Conservation (phyloP, 192 early-diverging fungal species). For the Spizellomyces punctatus region DNA sequence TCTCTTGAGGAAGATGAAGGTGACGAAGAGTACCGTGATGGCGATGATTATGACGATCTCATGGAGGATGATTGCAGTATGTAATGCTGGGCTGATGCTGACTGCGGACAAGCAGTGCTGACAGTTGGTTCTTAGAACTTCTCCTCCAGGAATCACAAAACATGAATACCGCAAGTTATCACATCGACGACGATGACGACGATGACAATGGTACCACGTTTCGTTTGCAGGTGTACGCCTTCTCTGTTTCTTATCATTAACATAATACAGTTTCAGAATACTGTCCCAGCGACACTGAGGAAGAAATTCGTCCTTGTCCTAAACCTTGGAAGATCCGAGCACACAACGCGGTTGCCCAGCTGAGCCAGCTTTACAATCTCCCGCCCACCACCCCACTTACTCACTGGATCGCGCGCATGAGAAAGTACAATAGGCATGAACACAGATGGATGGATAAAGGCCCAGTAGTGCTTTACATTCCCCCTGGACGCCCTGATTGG, state of each 20-base stretch:
- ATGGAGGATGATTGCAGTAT: too few relatives aligned
- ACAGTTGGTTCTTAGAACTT: background rate
- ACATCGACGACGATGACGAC: background rate
- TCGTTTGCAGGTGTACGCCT: background rate
- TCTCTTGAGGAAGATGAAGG: background rate
- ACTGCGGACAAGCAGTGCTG: too few relatives aligned
- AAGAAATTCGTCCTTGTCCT: background rate
- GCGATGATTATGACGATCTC: background rate
- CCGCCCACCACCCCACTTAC: background rate
- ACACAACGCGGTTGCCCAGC: background rate
- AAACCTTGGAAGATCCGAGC: background rate
- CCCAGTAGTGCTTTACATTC: background rate
- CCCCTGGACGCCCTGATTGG: background rate
- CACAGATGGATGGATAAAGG: constrained; percentile 3
- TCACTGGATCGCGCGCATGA: background rate
- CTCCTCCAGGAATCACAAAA: background rate
- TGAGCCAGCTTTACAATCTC: background rate
- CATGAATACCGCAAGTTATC: background rate
- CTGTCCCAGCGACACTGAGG: background rate
- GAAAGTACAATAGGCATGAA: background rate
- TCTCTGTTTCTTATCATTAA: background rate
- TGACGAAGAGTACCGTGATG: background rate
- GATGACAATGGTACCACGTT: background rate
- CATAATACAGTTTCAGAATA: background rate
- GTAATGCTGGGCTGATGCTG: too few relatives aligned